These are phyloP conservation scores for Immersiporthe knoxdaviesiana DNA, from an alignment of 2,329 filamentous ascomycete genomes.

Conservation along the genomic window DNA sequence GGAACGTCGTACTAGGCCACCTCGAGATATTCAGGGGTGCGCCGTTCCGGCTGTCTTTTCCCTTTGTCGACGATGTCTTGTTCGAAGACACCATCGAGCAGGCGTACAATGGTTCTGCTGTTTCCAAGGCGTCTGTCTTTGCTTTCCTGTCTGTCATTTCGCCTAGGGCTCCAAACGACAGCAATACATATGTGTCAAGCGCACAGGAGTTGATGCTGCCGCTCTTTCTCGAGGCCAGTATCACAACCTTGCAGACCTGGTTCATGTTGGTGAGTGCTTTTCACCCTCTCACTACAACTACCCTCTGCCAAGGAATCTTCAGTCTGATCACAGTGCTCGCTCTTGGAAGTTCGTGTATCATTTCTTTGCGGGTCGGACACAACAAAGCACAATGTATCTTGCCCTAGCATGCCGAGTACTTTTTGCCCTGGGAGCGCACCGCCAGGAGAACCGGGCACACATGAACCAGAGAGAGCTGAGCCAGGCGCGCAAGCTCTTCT, in stretches of 20 bases:
- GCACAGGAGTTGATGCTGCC: conserved; percentile 48
- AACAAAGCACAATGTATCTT: conserved; percentile 48
- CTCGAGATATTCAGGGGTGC: neutral
- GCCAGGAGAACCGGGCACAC: conserved; percentile 10
- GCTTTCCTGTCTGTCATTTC: conserved; percentile 49
- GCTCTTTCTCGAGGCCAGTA: conserved; percentile 46
- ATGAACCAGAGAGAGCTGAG: conserved; percentile 35
- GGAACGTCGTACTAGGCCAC: conserved; percentile 36
- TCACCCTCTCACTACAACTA: neutral
- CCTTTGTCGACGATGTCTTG: conserved; percentile 50
- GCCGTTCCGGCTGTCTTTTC: conserved; percentile 48
- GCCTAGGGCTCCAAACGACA: conserved; percentile 39
- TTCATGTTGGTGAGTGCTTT: conserved; percentile 52
- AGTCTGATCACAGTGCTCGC: neutral
- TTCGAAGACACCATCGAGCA: conserved; percentile 49
- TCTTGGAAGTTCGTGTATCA: conserved; percentile 47
- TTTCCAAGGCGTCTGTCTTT: conserved; percentile 51
- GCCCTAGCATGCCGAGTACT: conserved; percentile 51
- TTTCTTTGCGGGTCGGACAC: conserved; percentile 50
- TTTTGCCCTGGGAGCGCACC: conserved; percentile 54
- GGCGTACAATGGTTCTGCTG: conserved; percentile 34
- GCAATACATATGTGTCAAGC: conserved; percentile 45
- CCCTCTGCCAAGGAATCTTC: neutral
- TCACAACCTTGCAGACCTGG: conserved; percentile 49
- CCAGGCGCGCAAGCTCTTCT: conserved; percentile 51